Conservation (phyloP, 2,329 filamentous ascomycete species). For the Trichoderma sp. region DNA sequence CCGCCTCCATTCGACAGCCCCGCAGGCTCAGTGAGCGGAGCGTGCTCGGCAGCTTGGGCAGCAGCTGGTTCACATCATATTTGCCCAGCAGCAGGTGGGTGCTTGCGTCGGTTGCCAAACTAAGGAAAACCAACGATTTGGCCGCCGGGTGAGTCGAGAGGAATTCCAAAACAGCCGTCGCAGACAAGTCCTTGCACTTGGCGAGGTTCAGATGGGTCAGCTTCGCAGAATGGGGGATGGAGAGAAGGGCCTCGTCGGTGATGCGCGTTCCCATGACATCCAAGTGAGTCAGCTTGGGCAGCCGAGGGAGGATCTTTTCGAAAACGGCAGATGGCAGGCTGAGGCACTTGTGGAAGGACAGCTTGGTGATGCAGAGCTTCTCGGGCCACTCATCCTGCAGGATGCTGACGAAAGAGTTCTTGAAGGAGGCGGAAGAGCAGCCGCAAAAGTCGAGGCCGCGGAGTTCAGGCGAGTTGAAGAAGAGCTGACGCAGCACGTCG, state of each 20-base stretch:
- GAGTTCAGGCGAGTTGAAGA: constrained; percentile 66
- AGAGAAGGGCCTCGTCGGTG: constrained; percentile 68
- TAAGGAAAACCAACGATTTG: constrained; percentile 68
- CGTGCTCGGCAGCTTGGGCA: constrained; percentile 66
- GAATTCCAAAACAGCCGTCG: constrained; percentile 69
- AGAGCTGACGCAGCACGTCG: constrained; percentile 70
- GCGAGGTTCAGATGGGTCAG: constrained; percentile 78
- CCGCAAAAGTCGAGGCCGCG: constrained; percentile 76
- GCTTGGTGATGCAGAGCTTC: constrained; percentile 61
- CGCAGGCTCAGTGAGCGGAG: constrained; percentile 75
- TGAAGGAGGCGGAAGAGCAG: constrained; percentile 69
- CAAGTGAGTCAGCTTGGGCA: constrained; percentile 71
- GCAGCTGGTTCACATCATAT: constrained; percentile 64
- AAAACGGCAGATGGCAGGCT: constrained; percentile 69
- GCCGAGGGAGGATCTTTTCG: constrained; percentile 70
- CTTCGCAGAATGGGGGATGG: constrained; percentile 69
- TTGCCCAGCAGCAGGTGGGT: constrained; percentile 71
- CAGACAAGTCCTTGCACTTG: constrained; percentile 71
- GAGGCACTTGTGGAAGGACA: constrained; percentile 79
- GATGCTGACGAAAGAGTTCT: constrained; percentile 62
- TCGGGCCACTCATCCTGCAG: constrained; percentile 56
- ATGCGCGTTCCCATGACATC: constrained; percentile 79
- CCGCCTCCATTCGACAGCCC: constrained; percentile 68
- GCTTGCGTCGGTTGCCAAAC: constrained; percentile 70
- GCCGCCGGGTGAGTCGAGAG: constrained; percentile 71